These are phyloP conservation scores for Chloranthus sessilifolius DNA, from an alignment of 164 flowering plant genomes.

Conservation along the genomic window DNA sequence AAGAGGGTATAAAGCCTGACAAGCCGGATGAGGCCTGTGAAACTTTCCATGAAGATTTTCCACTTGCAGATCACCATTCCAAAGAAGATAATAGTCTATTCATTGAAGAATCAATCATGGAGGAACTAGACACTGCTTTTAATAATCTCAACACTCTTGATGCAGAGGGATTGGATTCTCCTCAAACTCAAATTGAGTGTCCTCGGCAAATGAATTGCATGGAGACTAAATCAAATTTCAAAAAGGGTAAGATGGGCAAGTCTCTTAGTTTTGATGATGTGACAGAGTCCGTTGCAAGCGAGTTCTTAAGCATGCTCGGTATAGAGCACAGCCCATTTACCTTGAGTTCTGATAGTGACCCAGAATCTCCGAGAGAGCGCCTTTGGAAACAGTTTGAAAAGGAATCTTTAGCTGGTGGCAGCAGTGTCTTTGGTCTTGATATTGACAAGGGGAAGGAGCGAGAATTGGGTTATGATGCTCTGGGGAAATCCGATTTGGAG, in stretches of 20 bases:
- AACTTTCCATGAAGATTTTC: constrained; percentile 13
- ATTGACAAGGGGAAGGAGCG: constrained; percentile 18
- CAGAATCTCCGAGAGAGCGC: constrained; percentile 91
- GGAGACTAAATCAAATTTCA: constrained; percentile 26
- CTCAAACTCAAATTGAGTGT: constrained; percentile 23
- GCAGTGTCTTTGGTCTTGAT: constrained; percentile 41
- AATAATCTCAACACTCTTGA: constrained; percentile 32
- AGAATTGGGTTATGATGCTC: constrained; percentile 22
- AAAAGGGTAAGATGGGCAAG: constrained; percentile 25
- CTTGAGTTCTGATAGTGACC: constrained; percentile 66
- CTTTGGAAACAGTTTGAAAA: constrained; percentile 81
- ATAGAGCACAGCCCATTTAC: constrained; percentile 70
- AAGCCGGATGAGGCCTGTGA: constrained; percentile 12
- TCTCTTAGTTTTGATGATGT: constrained; percentile 65
- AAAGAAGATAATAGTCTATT: constrained; percentile 18
- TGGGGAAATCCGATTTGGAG: constrained; percentile 20
- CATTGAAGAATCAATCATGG: constrained; percentile 38
- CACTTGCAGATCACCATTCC: constrained; percentile 10
- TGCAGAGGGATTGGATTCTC: constrained; percentile 34
- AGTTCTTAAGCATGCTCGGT: constrained; percentile 76
- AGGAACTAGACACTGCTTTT: constrained; percentile 55
- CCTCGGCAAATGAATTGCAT: constrained; percentile 15
- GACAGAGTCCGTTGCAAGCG: constrained; percentile 64
- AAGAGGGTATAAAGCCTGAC: constrained; percentile 13
- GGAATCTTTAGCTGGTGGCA: constrained; percentile 56